These are phyloP conservation scores for Teunomyces stri DNA, from an alignment of 805 yeast species.

Conservation along the genomic window DNA sequence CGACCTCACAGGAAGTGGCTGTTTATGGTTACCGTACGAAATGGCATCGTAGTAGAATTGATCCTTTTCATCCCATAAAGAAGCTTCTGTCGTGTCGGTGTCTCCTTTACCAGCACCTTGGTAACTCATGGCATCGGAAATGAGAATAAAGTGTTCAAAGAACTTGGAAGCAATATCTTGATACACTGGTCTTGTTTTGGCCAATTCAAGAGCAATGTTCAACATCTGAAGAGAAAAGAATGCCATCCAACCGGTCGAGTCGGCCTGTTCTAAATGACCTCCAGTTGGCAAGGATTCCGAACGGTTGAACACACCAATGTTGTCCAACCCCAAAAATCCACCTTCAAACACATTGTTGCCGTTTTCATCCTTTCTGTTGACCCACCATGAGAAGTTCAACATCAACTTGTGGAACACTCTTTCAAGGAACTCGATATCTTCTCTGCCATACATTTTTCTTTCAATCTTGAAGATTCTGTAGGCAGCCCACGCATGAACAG, in stretches of 20 bases:
- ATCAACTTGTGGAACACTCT: constrained; percentile 89
- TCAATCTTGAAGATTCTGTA: constrained; percentile 86
- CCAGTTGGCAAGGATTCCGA: constrained; percentile 94
- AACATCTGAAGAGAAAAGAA: constrained; percentile 88
- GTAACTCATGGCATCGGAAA: constrained; percentile 92
- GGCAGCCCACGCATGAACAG: constrained; percentile 96
- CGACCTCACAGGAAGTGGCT: constrained; percentile 80
- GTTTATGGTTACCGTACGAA: constrained; percentile 68
- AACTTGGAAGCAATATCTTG: constrained; percentile 93
- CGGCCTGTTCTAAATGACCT: constrained; percentile 88
- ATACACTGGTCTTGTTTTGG: constrained; percentile 80
- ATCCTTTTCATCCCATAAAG: constrained; percentile 88
- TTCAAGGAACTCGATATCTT: constrained; percentile 80
- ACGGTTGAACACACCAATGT: constrained; percentile 88
- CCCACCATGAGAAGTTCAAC: constrained; percentile 97
- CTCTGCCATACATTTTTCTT: constrained; percentile 76
- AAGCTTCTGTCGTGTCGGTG: constrained; percentile 34
- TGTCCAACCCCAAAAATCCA: constrained; percentile 89
- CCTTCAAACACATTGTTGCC: constrained; percentile 93
- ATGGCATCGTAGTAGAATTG: constrained; percentile 90
- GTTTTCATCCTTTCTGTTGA: constrained; percentile 79
- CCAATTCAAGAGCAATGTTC: constrained; percentile 86
- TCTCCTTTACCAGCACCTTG: constrained; percentile 41
- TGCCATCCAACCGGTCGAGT: constrained; percentile 98
- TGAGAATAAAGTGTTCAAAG: constrained; percentile 86